Conservation (phyloP, 75 land plant genomes). For the Selaginella moellendorffii region DNA sequence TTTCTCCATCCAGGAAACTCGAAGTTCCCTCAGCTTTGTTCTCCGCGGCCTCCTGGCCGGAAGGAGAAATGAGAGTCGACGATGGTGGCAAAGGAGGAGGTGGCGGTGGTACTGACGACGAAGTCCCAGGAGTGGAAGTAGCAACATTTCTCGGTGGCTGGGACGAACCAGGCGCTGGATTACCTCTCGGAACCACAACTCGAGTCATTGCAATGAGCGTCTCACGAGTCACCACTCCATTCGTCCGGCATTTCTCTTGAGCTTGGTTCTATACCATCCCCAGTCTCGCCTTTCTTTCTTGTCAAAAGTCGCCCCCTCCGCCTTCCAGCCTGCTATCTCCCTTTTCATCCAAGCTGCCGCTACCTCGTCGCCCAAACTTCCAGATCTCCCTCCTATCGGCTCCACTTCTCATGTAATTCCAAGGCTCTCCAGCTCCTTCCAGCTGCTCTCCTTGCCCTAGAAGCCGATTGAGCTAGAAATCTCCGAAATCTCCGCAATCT, state of each 20-base stretch:
- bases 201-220: slow-evolving; percentile 4
- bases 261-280: slow-evolving; percentile 2
- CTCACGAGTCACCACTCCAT: background rate
- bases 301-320: background rate
- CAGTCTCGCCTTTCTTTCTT: background rate
- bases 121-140: background rate
- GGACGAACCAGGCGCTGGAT: background rate
- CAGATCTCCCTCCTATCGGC: background rate
- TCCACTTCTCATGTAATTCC: background rate
- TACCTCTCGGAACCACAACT: slow-evolving; percentile 5
- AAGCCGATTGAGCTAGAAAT: background rate
- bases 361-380: background rate
- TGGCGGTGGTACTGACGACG: slow-evolving; percentile 3
- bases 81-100: background rate
- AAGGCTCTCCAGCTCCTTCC: no score
- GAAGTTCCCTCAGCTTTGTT: background rate
- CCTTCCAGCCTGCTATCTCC: slow-evolving; percentile 1
- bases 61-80: background rate
- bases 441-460: no score
- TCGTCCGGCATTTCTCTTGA: background rate
- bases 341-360: background rate
- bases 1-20: background rate
- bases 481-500: background rate
- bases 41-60: background rate
- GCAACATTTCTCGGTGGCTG: background rate